These are phyloP conservation scores for Zymoseptoria tritici DNA, from an alignment of 2,329 filamentous ascomycete species.

Conservation along the genomic window DNA sequence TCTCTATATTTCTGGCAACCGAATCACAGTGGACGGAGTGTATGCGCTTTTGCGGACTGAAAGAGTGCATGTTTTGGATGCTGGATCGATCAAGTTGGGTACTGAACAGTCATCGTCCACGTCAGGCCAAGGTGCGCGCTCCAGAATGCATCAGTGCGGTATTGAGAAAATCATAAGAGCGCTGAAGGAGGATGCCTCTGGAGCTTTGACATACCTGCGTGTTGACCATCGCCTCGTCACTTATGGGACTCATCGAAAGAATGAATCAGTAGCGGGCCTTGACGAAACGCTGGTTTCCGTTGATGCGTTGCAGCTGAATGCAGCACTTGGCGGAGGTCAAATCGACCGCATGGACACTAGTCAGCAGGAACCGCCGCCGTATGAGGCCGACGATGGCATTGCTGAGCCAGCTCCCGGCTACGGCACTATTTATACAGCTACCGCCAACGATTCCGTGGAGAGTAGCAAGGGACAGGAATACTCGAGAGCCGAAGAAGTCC, in stretches of 20 bases:
- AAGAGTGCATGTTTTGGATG: slow-evolving; percentile 49
- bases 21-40: slow-evolving; percentile 49
- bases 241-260: slow-evolving; percentile 28
- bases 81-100: slow-evolving; percentile 39
- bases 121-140: slow-evolving; percentile 2
- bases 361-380: background rate
- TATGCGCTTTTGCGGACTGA: slow-evolving; percentile 46
- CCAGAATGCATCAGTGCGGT: slow-evolving; percentile 14
- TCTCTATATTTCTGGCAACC: slow-evolving; percentile 51
- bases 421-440: background rate
- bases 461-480: background rate
- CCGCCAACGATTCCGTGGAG: background rate
- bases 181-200: slow-evolving; percentile 40
- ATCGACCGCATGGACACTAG: background rate
- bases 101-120: slow-evolving; percentile 5
- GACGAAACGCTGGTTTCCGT: background rate
- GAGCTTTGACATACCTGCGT: slow-evolving; percentile 47
- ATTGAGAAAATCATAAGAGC: slow-evolving; percentile 49
- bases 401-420: background rate
- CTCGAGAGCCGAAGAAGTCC: background rate
- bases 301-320: background rate
- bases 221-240: slow-evolving; percentile 50
- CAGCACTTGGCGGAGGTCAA: background rate
- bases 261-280: too few species aligned
- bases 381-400: background rate